A percentile compares a stretch with the other conserved stretches of the same genome.
phyloP scores from a whole-genome alignment of 179 eudicot species.

The Spinacia oleracea region DNA sequence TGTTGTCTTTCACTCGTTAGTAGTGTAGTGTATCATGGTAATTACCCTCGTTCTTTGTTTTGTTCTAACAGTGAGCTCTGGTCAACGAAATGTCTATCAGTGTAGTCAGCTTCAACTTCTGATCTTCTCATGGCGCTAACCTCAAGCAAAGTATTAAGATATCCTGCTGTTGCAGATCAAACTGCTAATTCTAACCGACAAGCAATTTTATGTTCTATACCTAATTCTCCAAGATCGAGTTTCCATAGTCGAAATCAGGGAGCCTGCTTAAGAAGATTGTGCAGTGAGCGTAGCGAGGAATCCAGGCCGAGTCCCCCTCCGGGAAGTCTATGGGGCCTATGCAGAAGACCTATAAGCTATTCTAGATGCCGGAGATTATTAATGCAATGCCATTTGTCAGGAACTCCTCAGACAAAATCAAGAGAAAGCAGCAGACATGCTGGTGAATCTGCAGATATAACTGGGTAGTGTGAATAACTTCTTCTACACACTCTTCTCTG shows the following conservation, averaged over 20 bases:
- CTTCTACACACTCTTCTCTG: neutral
- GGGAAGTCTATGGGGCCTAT: slow-evolving; percentile 37
- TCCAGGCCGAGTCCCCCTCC: slow-evolving; percentile 35
- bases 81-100: slow-evolving; percentile 21
- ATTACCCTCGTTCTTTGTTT: neutral
- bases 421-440: slow-evolving; percentile 36
- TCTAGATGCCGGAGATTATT: slow-evolving; percentile 40
- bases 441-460: slow-evolving; percentile 43
- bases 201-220: slow-evolving; percentile 46
- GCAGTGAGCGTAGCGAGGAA: slow-evolving; percentile 32
- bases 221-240: slow-evolving; percentile 44
- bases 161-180: slow-evolving; percentile 28
- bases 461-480: slow-evolving; percentile 45
- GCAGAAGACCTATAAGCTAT: slow-evolving; percentile 35
- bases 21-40: neutral
- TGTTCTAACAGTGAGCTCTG: slow-evolving; percentile 20
- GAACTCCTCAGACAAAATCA: slow-evolving; percentile 46
- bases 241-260: slow-evolving; percentile 37
- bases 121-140: slow-evolving; percentile 39
- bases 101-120: slow-evolving; percentile 15
- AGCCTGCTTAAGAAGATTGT: slow-evolving; percentile 33
- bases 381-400: slow-evolving; percentile 49
- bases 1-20: neutral
- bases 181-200: slow-evolving; percentile 39
- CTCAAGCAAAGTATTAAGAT: slow-evolving; percentile 32